Evolutionary conservation across 2,329 filamentous ascomycete species (phyloP), one percentile per base, ranked within the genome.

Genomic region (Parascedosporium putredinis): DNA sequence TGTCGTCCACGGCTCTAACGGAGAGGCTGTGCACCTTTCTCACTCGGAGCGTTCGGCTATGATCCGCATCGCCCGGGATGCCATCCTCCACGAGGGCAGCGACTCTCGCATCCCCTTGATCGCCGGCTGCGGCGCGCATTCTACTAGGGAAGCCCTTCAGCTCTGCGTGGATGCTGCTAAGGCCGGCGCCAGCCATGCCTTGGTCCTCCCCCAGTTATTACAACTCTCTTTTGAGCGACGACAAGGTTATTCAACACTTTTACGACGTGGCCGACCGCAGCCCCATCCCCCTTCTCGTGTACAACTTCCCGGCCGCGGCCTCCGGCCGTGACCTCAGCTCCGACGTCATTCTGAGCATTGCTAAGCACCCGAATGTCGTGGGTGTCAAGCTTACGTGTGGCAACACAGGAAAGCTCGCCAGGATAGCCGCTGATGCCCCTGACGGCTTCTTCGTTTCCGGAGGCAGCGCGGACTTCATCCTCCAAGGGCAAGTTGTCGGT

Each of bases 181-280:
- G 29, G 73, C 79, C 33, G 87, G 86, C 50, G 86, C 82, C 55
- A 83, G 89, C 65, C 87, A 84, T 58, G 84, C 84, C 6, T 73
- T 93, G 50, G 76, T 90, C 4, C 74, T 91, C 24, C 84, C 86
- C 86, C 3, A 81, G 79, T 47, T 91, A 90, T 69, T 90, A 89
- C 68, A 78, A 81, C 51, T 62, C 76, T 4, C 70, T 87, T 22
- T 83, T 88, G 60, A 72, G 76, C 6, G 75, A 75, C 2, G 67
- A 82, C 45, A 50, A 45, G 9, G 25, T 55, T 6, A 20, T 76
- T 22, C 70, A 74, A 29, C 79, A 82, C 64, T 89, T 87, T 71
- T 66, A 59, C n/a, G 72, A 76, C 51, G 78, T 84, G 12, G 79
- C 79, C n/a, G 70, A 72, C 44, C 67, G 59, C 8, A 78, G 74